These are phyloP conservation scores for Collybiopsis luxurians DNA, from an alignment of 768 basidiomycete species.

Conservation along the genomic window DNA sequence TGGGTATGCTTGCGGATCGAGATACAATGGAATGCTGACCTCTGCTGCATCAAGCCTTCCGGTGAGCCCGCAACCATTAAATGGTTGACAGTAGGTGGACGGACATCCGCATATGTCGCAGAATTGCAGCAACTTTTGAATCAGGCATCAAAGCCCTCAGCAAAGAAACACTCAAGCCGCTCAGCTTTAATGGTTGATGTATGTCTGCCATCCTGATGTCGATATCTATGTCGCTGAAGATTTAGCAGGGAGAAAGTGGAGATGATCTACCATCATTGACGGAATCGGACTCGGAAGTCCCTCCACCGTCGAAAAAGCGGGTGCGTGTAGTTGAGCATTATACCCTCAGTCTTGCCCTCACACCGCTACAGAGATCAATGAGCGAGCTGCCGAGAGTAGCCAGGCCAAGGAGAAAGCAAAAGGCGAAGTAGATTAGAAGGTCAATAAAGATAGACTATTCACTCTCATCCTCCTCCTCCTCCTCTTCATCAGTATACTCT, in stretches of 20 bases:
- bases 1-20: constrained; percentile 18
- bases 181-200: constrained; percentile 11
- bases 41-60: constrained; percentile 47
- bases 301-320: not conserved
- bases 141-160: constrained; percentile 3
- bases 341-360: constrained; percentile 3
- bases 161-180: constrained; percentile 2
- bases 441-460: constrained; percentile 21
- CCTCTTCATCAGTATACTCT: constrained; percentile 28
- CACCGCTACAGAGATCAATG: not conserved
- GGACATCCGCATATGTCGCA: constrained; percentile 70
- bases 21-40: constrained; percentile 5
- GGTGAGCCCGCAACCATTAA: constrained; percentile 70
- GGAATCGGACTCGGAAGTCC: constrained; percentile 17
- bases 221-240: not conserved
- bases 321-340: constrained; percentile 5
- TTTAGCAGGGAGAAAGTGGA: constrained; percentile 12
- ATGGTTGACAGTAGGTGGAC: constrained; percentile 73
- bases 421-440: not conserved
- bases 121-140: constrained; percentile 51
- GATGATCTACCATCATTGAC: constrained; percentile 19
- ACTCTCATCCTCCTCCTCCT: constrained; percentile 35
- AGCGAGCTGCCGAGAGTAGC: not conserved
- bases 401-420: not conserved
- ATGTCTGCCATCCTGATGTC: constrained; percentile 11